These are phyloP conservation scores for Cercospora zeae-maydis DNA, from an alignment of 2,329 filamentous ascomycete species.

Conservation along the genomic window DNA sequence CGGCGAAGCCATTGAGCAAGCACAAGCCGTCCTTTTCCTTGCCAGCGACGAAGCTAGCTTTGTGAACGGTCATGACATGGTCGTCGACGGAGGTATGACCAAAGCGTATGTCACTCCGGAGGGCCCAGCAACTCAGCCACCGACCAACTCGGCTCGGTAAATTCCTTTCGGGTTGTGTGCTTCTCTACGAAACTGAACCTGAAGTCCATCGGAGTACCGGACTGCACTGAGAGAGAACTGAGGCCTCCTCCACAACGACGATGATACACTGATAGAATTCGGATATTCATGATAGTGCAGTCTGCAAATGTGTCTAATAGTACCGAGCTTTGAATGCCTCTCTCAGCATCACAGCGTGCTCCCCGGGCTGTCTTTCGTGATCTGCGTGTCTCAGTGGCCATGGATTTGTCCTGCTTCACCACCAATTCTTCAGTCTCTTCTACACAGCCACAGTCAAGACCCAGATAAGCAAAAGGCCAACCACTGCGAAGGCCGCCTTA, in stretches of 20 bases:
- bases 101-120: constrained; percentile 75
- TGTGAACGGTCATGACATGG: constrained; percentile 86
- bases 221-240: background rate
- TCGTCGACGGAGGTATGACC: constrained; percentile 93
- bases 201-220: background rate
- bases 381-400: background rate
- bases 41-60: constrained; percentile 87
- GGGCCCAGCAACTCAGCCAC: constrained; percentile 53
- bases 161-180: background rate
- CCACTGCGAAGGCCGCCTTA: constrained; percentile 27
- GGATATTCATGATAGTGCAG: background rate
- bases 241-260: background rate
- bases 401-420: background rate
- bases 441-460: constrained; percentile 25
- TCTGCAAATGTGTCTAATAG: background rate
- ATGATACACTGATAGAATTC: background rate
- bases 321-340: background rate
- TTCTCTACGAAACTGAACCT: background rate
- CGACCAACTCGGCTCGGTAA: constrained; percentile 38
- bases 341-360: background rate
- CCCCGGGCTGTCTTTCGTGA: background rate
- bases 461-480: constrained; percentile 28
- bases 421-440: constrained; percentile 19
- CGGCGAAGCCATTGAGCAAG: constrained; percentile 91
- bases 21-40: constrained; percentile 81